Conservation (phyloP, 2,329 filamentous ascomycete genomes). For the Diaporthe vaccinii region DNA sequence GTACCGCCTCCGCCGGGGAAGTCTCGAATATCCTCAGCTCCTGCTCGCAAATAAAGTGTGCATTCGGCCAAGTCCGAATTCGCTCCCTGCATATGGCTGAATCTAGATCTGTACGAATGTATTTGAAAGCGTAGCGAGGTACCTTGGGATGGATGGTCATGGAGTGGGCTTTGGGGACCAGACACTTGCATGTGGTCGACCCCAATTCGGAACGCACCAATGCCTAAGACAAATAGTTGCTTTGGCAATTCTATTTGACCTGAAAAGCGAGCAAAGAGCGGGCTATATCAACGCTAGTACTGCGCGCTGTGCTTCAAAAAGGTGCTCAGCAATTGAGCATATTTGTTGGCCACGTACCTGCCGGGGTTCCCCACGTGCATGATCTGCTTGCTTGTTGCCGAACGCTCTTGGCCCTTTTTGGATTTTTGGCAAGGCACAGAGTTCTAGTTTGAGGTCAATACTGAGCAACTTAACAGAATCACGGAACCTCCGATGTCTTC, state of each 20-base stretch:
- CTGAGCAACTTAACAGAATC: no score
- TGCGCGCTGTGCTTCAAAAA: no score
- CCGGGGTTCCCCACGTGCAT: no score
- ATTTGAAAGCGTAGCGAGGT: not conserved
- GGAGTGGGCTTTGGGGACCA: not conserved
- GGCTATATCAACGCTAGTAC: no score
- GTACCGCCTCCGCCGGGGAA: not conserved
- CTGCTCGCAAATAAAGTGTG: not conserved
- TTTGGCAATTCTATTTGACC: not conserved
- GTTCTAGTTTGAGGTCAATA: no score
- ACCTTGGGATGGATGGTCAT: not conserved
- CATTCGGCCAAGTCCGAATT: not conserved
- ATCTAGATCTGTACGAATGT: not conserved
- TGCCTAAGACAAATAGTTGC: not conserved
- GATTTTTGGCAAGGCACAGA: no score
- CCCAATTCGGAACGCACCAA: not conserved
- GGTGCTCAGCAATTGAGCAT: no score
- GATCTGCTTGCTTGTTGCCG: no score
- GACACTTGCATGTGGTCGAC: not conserved
- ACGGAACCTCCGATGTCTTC: no score
- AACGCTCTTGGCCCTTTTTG: no score
- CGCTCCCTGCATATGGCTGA: not conserved
- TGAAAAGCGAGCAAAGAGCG: no score
- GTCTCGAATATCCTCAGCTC: not conserved
- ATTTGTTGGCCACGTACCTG: no score